phyloP scores from a whole-genome alignment of 805 yeast genomes.

The Saturnispora gosingensis region DNA sequence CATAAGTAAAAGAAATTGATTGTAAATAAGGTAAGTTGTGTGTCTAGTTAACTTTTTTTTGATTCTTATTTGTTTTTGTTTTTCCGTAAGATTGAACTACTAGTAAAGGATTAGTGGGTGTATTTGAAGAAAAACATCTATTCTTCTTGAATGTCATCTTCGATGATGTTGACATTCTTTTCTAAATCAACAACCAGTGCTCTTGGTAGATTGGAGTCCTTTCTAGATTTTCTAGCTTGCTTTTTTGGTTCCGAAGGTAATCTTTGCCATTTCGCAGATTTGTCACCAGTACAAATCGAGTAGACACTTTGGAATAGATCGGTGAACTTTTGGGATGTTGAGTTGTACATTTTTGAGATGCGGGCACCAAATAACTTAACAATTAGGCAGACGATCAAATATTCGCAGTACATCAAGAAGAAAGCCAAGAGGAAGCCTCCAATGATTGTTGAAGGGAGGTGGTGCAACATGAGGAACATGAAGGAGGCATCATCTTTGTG shows the following conservation, averaged over 20 bases:
- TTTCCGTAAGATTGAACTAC: not conserved
- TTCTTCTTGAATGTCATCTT: conserved; percentile 5
- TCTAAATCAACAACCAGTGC: conserved; percentile 29
- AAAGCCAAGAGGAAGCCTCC: conserved; percentile 58
- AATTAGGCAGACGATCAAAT: conserved; percentile 28
- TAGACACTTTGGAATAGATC: conserved; percentile 1
- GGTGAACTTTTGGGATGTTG: not conserved
- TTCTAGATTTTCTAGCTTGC: conserved; percentile 29
- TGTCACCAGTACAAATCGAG: not conserved
- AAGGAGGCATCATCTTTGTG: conserved; percentile 80
- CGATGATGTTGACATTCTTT: conserved; percentile 20
- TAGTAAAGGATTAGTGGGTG: not conserved
- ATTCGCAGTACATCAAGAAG: conserved; percentile 37
- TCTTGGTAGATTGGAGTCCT: conserved; percentile 45
- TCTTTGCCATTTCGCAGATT: conserved; percentile 5
- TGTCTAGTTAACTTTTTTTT: not conserved
- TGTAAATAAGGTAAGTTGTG: not conserved
- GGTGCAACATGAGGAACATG: conserved; percentile 64
- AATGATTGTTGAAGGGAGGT: conserved; percentile 61
- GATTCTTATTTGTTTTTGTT: too few relatives aligned
- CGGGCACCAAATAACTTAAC: conserved; percentile 6
- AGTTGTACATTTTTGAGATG: conserved; percentile 4
- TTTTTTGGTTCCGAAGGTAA: not conserved
- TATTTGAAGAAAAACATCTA: not conserved
- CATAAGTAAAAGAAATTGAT: not conserved